phyloP scores from a whole-genome alignment of 2,329 filamentous ascomycete genomes.

The Arthrobotrys entomopaga region DNA sequence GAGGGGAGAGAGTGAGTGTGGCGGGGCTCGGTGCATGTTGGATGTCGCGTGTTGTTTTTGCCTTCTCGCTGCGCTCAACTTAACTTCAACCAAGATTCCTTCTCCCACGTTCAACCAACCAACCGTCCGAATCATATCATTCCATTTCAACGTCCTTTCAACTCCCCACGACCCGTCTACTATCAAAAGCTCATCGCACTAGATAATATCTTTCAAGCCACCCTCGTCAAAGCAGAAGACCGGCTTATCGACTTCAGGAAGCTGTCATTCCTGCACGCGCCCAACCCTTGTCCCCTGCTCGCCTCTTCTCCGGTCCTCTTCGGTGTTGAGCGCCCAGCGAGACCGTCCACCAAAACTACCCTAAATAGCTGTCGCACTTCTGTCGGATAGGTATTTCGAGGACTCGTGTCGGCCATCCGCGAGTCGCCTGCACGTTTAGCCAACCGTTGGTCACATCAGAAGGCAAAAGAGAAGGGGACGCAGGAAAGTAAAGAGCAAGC shows the following conservation, averaged over 20 bases:
- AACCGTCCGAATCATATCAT: slow-evolving; percentile 10
- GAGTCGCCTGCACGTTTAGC: slow-evolving; percentile 39
- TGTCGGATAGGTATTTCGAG: slow-evolving; percentile 35
- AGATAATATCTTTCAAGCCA: slow-evolving; percentile 1
- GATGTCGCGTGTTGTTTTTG: slow-evolving; percentile 54
- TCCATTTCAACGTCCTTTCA: slow-evolving; percentile 4
- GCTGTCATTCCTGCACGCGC: slow-evolving; percentile 39
- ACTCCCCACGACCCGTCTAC: slow-evolving; percentile 3
- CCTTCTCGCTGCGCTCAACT: background rate
- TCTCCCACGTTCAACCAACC: slow-evolving; percentile 9
- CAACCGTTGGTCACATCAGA: slow-evolving; percentile 30
- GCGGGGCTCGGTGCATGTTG: slow-evolving; percentile 22
- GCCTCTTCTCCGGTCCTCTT: slow-evolving; percentile 24
- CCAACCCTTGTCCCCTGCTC: slow-evolving; percentile 42
- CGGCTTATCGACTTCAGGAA: slow-evolving; percentile 50
- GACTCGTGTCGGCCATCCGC: slow-evolving; percentile 41
- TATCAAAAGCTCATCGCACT: slow-evolving; percentile 28
- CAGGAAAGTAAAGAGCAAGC: slow-evolving; percentile 11
- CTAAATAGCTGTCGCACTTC: slow-evolving; percentile 49
- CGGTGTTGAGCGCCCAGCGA: slow-evolving; percentile 38
- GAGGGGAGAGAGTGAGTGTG: background rate
- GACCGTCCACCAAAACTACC: slow-evolving; percentile 32
- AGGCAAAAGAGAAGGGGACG: slow-evolving; percentile 15
- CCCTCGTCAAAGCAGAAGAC: slow-evolving; percentile 30
- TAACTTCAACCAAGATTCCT: slow-evolving; percentile 7